Base-by-base conservation (phyloP, 2,329 filamentous ascomycete species). In the Aspergillus puulaauensis region DNA sequence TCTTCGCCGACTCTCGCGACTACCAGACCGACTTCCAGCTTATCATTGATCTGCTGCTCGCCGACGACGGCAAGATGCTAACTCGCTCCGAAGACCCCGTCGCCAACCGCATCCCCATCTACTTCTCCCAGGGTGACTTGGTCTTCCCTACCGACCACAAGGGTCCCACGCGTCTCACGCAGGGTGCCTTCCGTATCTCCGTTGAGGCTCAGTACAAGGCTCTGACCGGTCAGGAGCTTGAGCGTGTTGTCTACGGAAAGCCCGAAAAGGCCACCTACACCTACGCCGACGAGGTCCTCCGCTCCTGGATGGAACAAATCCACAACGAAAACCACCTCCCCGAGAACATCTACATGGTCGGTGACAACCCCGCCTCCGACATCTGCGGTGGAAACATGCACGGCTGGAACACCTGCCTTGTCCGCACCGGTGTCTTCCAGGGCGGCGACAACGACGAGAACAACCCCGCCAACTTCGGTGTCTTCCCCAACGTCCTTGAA, bases 341-440 rank as follows among this genome's bases (percentile, higher is more conserved):
- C 4, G 73, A 84, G 72, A 88, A 90, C 76, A 80, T 90, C 72
- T 90, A 90, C 81, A 90, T 90, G 88, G 79, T 90, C 55, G 88
- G 88, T 63, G 88, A 90, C 75, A 90, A 90, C 78, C 88, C 87
- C 6, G 85, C 86, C 24, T 89, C 86, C 24, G 88, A 90, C 70
- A 90, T 90, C 68, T 81, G 89, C 62, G 89, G 89, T 61, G 89
- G 88, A 61, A 91, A 91, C 81, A 89, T 87, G 83, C 90, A 91
- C 74, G 87, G 87, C 59, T 91, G 89, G 89, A 91, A 91, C 77
- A 91, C 89, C 3, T 91, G 89, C 70, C 77, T 91, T 54, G 89
- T 91, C 56, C 85, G 88, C 69, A 91, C 89, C 0, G 89, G 89
- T 76, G 88, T 91, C 48, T 91, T 89, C 83, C 87, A 90, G 77